A percentile compares a stretch with the other conserved stretches of the same genome.
phyloP scores from a whole-genome alignment of 2,329 filamentous ascomycete genomes.

The Metarhizium sp. region DNA sequence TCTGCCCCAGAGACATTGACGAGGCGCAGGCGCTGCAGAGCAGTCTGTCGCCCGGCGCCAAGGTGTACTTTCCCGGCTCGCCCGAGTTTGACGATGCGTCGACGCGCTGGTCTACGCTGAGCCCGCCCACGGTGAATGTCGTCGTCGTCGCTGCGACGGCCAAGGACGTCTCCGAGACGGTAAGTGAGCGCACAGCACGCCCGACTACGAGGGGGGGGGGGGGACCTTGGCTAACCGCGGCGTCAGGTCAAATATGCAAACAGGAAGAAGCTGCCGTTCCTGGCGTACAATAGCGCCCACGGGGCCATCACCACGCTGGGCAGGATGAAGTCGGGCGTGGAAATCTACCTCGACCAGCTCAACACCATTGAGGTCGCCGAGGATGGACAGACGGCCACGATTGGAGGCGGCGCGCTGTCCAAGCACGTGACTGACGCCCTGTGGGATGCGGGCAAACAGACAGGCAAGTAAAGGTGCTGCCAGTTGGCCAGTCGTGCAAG shows the following conservation, averaged over 20 bases:
- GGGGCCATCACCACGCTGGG: constrained; percentile 40
- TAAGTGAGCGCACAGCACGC: constrained; percentile 10
- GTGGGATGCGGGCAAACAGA: constrained; percentile 41
- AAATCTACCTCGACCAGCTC: constrained; percentile 37
- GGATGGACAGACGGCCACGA: constrained; percentile 34
- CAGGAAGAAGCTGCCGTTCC: constrained; percentile 35
- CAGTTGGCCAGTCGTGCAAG: too few species aligned
- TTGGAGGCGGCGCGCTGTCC: constrained; percentile 37
- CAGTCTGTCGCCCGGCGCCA: constrained; percentile 27
- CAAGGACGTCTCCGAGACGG: constrained; percentile 38
- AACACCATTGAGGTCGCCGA: constrained; percentile 29
- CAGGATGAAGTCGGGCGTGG: constrained; percentile 37
- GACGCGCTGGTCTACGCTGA: constrained; percentile 35
- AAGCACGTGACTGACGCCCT: constrained; percentile 37
- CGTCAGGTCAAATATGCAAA: constrained; percentile 16
- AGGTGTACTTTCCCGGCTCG: constrained; percentile 32
- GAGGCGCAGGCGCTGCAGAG: constrained; percentile 15
- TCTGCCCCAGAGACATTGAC: constrained; percentile 6
- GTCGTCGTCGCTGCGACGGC: constrained; percentile 38
- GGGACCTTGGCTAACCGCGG: background rate
- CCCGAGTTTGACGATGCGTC: constrained; percentile 27
- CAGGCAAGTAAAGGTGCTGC: constrained; percentile 13
- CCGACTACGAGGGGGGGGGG: background rate
- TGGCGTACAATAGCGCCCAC: constrained; percentile 43
- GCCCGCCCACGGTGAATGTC: constrained; percentile 31